phyloP scores from a whole-genome alignment of 1,284 basidiomycete genomes.

The Agaricales sp. region DNA sequence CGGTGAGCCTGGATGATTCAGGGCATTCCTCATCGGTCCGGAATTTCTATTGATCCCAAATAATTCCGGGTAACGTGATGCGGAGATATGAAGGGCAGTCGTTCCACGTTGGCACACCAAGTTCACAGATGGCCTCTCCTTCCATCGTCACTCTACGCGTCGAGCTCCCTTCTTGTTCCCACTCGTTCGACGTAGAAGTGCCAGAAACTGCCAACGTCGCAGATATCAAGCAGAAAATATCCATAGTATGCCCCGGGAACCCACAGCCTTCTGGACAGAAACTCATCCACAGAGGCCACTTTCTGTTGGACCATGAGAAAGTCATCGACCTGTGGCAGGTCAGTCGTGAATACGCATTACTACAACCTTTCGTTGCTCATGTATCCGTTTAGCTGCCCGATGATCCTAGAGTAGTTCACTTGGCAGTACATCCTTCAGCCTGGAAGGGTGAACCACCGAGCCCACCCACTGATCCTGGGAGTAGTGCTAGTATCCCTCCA shows the following conservation, averaged over 20 bases:
- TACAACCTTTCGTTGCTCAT: conserved; percentile 10
- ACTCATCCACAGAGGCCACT: conserved; percentile 64
- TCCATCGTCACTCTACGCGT: conserved; percentile 45
- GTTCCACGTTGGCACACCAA: background rate
- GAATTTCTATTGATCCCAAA: background rate
- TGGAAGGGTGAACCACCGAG: conserved; percentile 42
- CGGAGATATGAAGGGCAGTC: background rate
- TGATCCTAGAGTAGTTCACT: conserved; percentile 54
- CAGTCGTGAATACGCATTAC: conserved; percentile 14
- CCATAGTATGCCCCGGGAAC: conserved; percentile 46
- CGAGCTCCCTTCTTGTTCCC: conserved; percentile 64
- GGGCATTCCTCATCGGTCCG: background rate
- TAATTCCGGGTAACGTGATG: background rate
- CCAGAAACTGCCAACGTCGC: conserved; percentile 37
- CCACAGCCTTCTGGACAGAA: conserved; percentile 61
- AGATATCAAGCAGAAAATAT: conserved; percentile 61
- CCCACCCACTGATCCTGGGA: conserved; percentile 23
- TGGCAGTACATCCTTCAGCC: conserved; percentile 66
- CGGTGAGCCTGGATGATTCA: background rate
- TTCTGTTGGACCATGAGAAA: conserved; percentile 53
- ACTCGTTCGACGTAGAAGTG: conserved; percentile 51
- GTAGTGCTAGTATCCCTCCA: conserved; percentile 7
- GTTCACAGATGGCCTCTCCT: conserved; percentile 16
- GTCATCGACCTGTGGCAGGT: conserved; percentile 64
- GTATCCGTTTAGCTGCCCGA: conserved; percentile 33